These are phyloP conservation scores for Sideroxylon spinosum DNA, from an alignment of 179 eudicot species.

Conservation along the genomic window DNA sequence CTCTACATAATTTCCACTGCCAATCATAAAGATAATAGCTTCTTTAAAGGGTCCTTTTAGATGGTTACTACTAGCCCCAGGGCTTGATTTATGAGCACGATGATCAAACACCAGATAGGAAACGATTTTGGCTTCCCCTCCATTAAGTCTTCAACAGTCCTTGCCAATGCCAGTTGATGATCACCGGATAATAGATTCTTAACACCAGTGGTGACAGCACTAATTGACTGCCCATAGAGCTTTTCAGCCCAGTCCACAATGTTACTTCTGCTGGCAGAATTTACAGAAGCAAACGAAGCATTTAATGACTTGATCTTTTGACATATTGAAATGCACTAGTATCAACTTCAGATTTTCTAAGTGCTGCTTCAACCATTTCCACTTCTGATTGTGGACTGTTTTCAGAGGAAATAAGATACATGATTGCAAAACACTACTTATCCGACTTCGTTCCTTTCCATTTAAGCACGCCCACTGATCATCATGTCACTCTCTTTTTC, in stretches of 20 bases:
- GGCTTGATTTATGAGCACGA: conserved; percentile 84
- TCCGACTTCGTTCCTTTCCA: conserved; percentile 82
- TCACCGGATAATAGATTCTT: conserved; percentile 82
- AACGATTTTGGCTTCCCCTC: conserved; percentile 85
- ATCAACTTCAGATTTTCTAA: conserved; percentile 83
- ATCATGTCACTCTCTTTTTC: conserved; percentile 91
- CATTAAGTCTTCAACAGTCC: conserved; percentile 90
- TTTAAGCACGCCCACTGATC: conserved; percentile 68
- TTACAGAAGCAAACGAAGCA: conserved; percentile 71
- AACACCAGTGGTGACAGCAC: conserved; percentile 93
- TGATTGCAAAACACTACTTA: conserved; percentile 83
- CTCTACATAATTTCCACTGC: conserved; percentile 94
- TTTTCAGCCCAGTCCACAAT: conserved; percentile 94
- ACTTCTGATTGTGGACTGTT: conserved; percentile 67
- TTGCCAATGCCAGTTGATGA: conserved; percentile 76
- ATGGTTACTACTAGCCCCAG: conserved; percentile 55
- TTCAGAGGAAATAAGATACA: conserved; percentile 82
- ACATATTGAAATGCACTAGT: conserved; percentile 87
- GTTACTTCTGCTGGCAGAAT: conserved; percentile 75
- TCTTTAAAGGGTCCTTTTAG: conserved; percentile 88
- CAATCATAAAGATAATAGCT: conserved; percentile 95
- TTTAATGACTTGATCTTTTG: conserved; percentile 84
- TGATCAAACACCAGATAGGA: conserved; percentile 80
- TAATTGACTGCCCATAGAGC: conserved; percentile 77
- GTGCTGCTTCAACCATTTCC: conserved; percentile 72